A percentile compares a stretch with the other conserved stretches of the same genome.
Evolutionary conservation across 352 stramenopile species (phyloP).

Genomic region (Globisporangium mamillatum): DNA sequence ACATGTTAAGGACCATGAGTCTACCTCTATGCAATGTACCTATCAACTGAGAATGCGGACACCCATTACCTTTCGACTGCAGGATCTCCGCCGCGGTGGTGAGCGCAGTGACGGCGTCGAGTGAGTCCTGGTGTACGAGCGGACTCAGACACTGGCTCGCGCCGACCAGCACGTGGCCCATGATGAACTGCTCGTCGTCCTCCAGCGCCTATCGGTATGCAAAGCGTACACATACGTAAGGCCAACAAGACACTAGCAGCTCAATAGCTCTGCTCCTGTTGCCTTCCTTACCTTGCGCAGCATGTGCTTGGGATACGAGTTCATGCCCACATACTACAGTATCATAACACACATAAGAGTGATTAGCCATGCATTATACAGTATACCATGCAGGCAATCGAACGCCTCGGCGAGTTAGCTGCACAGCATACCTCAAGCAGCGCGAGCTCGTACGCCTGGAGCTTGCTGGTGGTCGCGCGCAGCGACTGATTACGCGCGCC

Average conservation of each 20-base stretch:
- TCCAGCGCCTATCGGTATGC: slow-evolving; percentile 31
- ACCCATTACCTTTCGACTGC: slow-evolving; percentile 27
- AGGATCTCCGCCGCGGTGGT: slow-evolving; percentile 32
- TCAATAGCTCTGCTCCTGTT: background rate
- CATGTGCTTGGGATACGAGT: slow-evolving; percentile 71
- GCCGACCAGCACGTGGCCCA: slow-evolving; percentile 82
- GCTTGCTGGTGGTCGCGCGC: slow-evolving; percentile 53
- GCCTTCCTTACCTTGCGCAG: slow-evolving; percentile 41
- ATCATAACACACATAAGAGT: background rate
- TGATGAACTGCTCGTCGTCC: slow-evolving; percentile 65
- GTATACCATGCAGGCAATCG: background rate
- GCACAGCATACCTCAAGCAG: slow-evolving; percentile 48
- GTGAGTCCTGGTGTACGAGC: slow-evolving; percentile 58
- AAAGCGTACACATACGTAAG: background rate
- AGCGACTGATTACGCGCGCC: slow-evolving; percentile 59
- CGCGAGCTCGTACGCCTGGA: slow-evolving; percentile 67
- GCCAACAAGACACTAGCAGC: background rate
- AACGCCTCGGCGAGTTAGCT: slow-evolving; percentile 6
- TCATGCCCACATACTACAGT: slow-evolving; percentile 74
- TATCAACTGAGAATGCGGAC: background rate
- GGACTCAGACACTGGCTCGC: slow-evolving; percentile 68
- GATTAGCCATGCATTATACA: background rate
- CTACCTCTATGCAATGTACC: background rate
- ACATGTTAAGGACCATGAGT: background rate
- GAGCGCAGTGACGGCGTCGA: slow-evolving; percentile 44